Conservation (phyloP, 768 basidiomycete genomes). For the Collybia sp. region DNA sequence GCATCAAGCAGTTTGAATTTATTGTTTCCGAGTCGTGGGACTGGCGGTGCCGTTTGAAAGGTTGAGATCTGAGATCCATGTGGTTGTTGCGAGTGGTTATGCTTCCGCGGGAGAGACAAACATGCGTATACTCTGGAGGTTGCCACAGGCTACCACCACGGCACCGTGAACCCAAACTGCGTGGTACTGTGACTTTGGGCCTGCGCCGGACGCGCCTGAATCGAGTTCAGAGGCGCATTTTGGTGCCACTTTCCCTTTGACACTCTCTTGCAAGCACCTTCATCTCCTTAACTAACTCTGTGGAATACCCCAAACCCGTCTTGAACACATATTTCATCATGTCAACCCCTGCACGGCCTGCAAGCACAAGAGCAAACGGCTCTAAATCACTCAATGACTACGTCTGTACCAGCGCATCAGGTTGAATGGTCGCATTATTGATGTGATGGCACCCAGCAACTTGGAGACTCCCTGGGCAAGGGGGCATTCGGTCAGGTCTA, state of each 20-base stretch:
- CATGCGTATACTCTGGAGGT: no score
- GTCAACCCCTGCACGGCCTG: conserved; percentile 34
- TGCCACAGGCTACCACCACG: no score
- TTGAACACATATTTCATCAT: conserved; percentile 16
- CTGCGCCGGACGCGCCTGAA: conserved; percentile 44
- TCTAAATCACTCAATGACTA: conserved; percentile 65
- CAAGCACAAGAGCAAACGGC: conserved; percentile 29
- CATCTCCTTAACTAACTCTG: conserved; percentile 12
- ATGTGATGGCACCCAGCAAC: conserved; percentile 58
- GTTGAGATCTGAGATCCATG: no score
- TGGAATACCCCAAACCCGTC: no score
- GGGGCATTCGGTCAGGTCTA: conserved; percentile 98
- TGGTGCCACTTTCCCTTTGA: conserved; percentile 8
- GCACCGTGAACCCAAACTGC: no score
- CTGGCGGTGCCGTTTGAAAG: no score
- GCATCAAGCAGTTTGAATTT: no score
- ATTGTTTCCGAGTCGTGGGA: no score
- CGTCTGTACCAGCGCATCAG: conserved; percentile 29
- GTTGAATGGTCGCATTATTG: conserved; percentile 1
- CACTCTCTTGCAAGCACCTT: conserved; percentile 5
- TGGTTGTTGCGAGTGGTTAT: no score
- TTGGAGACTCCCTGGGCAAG: conserved; percentile 93
- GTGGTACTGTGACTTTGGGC: conserved; percentile 20
- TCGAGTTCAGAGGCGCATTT: conserved; percentile 18
- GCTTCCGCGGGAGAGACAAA: no score